Percentiles rank a stretch among this genome's conserved stretches.
These are phyloP conservation scores for Pyrenochaeta sp. DNA, from an alignment of 2,329 filamentous ascomycete species.

Conservation along the genomic window DNA sequence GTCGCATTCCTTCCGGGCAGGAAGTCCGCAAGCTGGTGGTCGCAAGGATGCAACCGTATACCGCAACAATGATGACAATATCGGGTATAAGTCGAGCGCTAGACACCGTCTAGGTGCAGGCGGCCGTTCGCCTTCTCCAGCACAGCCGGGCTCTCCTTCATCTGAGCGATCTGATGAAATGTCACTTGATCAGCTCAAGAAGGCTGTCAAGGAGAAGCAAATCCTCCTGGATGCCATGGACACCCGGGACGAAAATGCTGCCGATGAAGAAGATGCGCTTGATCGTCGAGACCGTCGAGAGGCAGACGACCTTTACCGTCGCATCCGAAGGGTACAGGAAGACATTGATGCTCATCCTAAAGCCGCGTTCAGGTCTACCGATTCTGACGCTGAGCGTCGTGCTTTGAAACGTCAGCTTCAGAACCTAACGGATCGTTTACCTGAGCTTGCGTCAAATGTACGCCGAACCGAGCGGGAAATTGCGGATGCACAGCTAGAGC, in stretches of 20 bases:
- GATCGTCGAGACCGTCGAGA: conserved; percentile 91
- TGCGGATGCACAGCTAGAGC: conserved; percentile 86
- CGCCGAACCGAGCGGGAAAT: conserved; percentile 90
- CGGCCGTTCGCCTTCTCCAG: conserved; percentile 80
- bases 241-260: conserved; percentile 88
- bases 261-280: conserved; percentile 89
- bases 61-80: conserved; percentile 92
- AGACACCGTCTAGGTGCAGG: conserved; percentile 77
- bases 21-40: conserved; percentile 63
- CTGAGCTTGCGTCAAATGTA: conserved; percentile 90
- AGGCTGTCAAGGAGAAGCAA: conserved; percentile 93
- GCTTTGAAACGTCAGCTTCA: conserved; percentile 89
- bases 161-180: conserved; percentile 77
- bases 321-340: conserved; percentile 89
- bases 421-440: conserved; percentile 84
- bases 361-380: conserved; percentile 64
- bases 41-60: conserved; percentile 97
- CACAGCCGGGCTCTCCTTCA: conserved; percentile 58
- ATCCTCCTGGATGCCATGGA: conserved; percentile 95
- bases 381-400: conserved; percentile 88
- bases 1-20: conserved; percentile 85
- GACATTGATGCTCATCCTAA: conserved; percentile 94
- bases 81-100: conserved; percentile 90
- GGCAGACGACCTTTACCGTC: conserved; percentile 90
- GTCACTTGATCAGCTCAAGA: conserved; percentile 84